These are phyloP conservation scores for Trametes cinnabarina DNA, from an alignment of 768 basidiomycete species.

Conservation along the genomic window DNA sequence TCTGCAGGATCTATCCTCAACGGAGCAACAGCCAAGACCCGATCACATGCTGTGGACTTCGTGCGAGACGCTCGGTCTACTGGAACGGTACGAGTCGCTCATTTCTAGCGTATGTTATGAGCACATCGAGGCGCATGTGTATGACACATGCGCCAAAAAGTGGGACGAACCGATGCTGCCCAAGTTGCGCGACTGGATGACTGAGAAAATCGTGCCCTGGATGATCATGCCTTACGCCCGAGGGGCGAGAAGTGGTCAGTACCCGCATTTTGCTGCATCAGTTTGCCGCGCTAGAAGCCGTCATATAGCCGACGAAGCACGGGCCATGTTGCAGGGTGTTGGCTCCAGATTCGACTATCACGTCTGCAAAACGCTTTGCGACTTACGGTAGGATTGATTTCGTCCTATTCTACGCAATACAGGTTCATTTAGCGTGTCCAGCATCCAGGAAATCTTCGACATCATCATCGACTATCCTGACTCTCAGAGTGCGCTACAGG, in stretches of 20 bases:
- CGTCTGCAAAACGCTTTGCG: conserved; percentile 86
- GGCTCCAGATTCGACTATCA: conserved; percentile 89
- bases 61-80: conserved; percentile 69
- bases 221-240: conserved; percentile 77
- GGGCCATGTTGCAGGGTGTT: conserved; percentile 70
- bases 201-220: conserved; percentile 79
- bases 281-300: neutral
- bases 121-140: conserved; percentile 74
- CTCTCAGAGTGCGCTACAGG: conserved; percentile 78
- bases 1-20: conserved; percentile 6
- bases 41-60: conserved; percentile 50
- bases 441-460: conserved; percentile 86
- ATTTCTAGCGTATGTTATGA: conserved; percentile 84
- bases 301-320: conserved; percentile 63
- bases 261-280: no score
- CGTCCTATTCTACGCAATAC: neutral
- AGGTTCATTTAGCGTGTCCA: conserved; percentile 20
- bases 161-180: conserved; percentile 70
- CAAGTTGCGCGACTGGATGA: conserved; percentile 72
- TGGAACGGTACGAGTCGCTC: conserved; percentile 81
- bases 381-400: conserved; percentile 61
- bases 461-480: conserved; percentile 95
- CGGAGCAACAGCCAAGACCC: conserved; percentile 27
- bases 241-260: conserved; percentile 55
- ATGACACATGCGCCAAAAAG: conserved; percentile 59